A percentile compares a stretch with the other conserved stretches of the same genome.
Conservation (phyloP, 1,139 yeast species). For the Yamadazyma trypodendri region DNA sequence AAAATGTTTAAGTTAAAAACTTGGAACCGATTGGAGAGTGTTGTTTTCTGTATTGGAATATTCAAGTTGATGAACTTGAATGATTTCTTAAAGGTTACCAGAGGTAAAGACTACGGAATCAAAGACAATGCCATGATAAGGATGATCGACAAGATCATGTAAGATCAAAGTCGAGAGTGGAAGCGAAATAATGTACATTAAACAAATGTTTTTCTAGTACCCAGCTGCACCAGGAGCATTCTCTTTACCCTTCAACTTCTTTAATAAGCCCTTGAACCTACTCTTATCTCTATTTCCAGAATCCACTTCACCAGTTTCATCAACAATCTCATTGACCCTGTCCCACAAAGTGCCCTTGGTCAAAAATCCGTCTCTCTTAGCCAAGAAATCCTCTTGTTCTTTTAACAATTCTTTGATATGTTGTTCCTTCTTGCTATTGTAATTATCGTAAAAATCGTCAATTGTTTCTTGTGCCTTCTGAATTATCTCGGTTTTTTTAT, state of each 20-base stretch:
- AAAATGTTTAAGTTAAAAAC: constrained; percentile 21
- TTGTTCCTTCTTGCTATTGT: constrained; percentile 80
- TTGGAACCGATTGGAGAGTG: constrained; percentile 39
- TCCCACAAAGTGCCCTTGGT: constrained; percentile 88
- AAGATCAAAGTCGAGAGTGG: not conserved
- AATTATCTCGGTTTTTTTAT: constrained; percentile 67
- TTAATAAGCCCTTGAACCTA: constrained; percentile 65
- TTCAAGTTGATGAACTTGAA: constrained; percentile 41
- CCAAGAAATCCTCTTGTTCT: constrained; percentile 71
- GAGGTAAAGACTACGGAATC: constrained; percentile 18
- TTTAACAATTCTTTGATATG: constrained; percentile 61
- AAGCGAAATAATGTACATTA: constrained; percentile 4
- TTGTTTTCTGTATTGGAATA: constrained; percentile 38
- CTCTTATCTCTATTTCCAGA: constrained; percentile 62
- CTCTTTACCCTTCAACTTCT: constrained; percentile 65
- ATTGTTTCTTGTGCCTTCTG: constrained; percentile 82
- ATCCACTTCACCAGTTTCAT: constrained; percentile 43
- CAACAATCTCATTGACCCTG: constrained; percentile 56
- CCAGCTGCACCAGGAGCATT: constrained; percentile 66
- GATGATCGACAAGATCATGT: constrained; percentile 24
- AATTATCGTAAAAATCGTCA: constrained; percentile 92
- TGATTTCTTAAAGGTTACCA: constrained; percentile 26
- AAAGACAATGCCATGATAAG: constrained; percentile 20
- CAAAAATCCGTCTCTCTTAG: constrained; percentile 76
- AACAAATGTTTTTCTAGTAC: constrained; percentile 16